phyloP scores from a whole-genome alignment of 441 rosid genomes.

The Bruguiera hainesii region DNA sequence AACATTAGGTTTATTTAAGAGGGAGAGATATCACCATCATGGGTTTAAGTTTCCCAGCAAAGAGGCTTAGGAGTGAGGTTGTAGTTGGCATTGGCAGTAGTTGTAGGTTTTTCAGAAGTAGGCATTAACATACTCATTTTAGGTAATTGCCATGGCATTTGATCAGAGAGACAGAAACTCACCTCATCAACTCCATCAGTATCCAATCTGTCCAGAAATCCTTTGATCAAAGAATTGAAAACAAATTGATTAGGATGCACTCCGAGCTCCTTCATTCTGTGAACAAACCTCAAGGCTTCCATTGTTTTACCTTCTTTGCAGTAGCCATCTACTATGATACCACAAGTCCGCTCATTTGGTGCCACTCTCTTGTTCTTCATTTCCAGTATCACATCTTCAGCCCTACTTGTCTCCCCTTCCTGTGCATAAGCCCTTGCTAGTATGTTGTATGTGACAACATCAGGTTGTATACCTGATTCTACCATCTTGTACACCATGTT shows the following conservation, averaged over 20 bases:
- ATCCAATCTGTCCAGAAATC: slow-evolving; percentile 60
- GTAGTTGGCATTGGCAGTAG: no score
- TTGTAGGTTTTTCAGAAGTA: no score
- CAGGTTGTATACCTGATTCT: slow-evolving; percentile 60
- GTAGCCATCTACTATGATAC: slow-evolving; percentile 71
- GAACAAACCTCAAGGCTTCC: slow-evolving; percentile 72
- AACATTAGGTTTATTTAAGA: no score
- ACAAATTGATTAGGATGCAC: slow-evolving; percentile 87
- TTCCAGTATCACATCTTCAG: slow-evolving; percentile 71
- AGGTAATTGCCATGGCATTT: neutral
- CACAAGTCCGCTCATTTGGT: slow-evolving; percentile 83
- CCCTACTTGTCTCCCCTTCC: slow-evolving; percentile 51
- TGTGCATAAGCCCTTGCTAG: slow-evolving; percentile 73
- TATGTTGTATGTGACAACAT: slow-evolving; percentile 79
- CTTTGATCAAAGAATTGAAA: slow-evolving; percentile 83
- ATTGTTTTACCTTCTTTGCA: slow-evolving; percentile 79
- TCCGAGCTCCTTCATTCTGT: slow-evolving; percentile 77
- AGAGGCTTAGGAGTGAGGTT: no score
- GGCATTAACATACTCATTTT: neutral
- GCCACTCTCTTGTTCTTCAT: slow-evolving; percentile 59
- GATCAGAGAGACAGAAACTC: slow-evolving; percentile 13
- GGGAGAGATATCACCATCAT: no score
- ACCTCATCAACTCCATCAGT: slow-evolving; percentile 84
- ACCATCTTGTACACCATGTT: slow-evolving; percentile 65
- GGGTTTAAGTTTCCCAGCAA: no score